A percentile compares a stretch with the other conserved stretches of the same genome.
phyloP scores from a whole-genome alignment of 768 basidiomycete genomes.

The Exidia glandulosa region DNA sequence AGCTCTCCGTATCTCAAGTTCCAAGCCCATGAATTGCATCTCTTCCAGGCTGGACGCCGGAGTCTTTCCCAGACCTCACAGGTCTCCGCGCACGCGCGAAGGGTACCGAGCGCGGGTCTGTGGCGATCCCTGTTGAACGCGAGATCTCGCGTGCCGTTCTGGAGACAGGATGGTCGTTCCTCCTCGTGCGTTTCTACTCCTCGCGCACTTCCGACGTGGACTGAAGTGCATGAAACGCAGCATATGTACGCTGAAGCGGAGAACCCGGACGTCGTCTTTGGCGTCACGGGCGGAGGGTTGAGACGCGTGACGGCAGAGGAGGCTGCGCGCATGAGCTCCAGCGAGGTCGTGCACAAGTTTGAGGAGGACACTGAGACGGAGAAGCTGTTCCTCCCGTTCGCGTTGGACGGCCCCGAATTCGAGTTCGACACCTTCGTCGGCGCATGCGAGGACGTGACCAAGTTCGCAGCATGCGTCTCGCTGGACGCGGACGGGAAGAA shows the following conservation, averaged over 20 bases:
- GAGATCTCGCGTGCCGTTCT: background rate
- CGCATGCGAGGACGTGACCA: background rate
- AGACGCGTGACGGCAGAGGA: background rate
- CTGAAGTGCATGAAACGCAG: background rate
- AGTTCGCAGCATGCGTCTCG: background rate
- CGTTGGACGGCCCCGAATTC: background rate
- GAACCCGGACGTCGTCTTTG: background rate
- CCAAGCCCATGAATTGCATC: background rate
- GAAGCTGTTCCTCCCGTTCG: background rate
- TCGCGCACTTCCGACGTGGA: background rate
- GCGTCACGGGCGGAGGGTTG: background rate
- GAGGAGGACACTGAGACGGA: background rate
- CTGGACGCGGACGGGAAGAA: background rate
- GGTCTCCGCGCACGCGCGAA: background rate
- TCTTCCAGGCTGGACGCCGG: background rate
- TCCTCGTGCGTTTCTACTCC: background rate
- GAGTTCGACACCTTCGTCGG: background rate
- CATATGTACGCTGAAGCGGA: background rate
- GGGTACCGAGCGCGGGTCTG: background rate
- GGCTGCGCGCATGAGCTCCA: background rate
- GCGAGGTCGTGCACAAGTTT: background rate
- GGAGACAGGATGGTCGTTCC: background rate
- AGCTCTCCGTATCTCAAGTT: too few relatives aligned
- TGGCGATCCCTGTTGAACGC: background rate
- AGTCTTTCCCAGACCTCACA: background rate